Percentiles rank a stretch among this genome's conserved stretches.
Evolutionary conservation across 75 land plant genomes (phyloP).

Genomic region (Picea glauca): DNA sequence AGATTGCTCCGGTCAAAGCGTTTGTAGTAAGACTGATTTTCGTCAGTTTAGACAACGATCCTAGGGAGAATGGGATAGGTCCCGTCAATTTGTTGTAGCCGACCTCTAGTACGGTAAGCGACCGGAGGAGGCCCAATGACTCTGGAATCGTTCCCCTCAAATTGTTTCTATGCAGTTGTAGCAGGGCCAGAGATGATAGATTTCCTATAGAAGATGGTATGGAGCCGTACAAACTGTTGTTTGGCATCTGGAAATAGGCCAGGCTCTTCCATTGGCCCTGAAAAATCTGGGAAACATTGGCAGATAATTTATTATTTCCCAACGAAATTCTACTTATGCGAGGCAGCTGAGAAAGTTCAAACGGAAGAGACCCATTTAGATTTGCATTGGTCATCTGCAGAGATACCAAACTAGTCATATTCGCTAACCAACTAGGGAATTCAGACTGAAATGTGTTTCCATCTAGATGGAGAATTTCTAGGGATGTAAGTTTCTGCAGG

Average conservation of each 20-base stretch:
- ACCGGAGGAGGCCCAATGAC: slow-evolving; percentile 40
- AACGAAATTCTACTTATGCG: neutral
- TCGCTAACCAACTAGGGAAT: too few species aligned
- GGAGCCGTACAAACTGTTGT: slow-evolving; percentile 13
- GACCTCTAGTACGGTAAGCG: slow-evolving; percentile 39
- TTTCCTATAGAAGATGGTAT: slow-evolving; percentile 22
- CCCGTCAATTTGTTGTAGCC: slow-evolving; percentile 56
- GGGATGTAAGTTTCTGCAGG: too few species aligned
- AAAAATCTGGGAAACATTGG: slow-evolving; percentile 2
- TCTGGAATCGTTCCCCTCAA: slow-evolving; percentile 43
- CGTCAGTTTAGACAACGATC: slow-evolving; percentile 16
- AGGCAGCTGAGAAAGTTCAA: neutral
- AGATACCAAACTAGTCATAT: neutral
- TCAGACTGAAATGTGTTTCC: too few species aligned
- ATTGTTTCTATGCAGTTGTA: slow-evolving; percentile 43
- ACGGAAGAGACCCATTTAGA: neutral
- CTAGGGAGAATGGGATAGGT: slow-evolving; percentile 42
- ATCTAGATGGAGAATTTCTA: too few species aligned
- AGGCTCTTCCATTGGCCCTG: neutral
- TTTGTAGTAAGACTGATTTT: neutral
- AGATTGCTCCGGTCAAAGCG: neutral
- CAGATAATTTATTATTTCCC: neutral
- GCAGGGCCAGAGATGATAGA: neutral
- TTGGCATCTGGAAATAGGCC: neutral
- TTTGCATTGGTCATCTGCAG: neutral